Conservation (phyloP, 2,329 filamentous ascomycete species). For the Mollisiaceae sp. region DNA sequence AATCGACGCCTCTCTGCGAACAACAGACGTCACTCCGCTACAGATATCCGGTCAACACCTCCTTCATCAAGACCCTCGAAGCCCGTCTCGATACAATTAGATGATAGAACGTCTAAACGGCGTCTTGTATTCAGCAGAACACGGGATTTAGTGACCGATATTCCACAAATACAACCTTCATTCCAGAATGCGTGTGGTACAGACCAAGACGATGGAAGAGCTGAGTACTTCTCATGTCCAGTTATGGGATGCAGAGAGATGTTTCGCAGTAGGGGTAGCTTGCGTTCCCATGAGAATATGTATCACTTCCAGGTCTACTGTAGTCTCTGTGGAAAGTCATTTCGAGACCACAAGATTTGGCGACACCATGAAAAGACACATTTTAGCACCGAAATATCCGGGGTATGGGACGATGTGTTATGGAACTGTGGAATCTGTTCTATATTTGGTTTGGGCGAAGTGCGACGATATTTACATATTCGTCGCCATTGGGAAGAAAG, state of each 20-base stretch:
- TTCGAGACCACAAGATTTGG: background rate
- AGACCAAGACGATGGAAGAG: background rate
- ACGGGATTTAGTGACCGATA: no score
- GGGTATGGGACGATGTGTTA: background rate
- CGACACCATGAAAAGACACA: background rate
- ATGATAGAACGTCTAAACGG: no score
- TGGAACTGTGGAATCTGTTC: constrained; percentile 9
- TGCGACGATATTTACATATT: background rate
- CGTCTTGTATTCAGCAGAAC: no score
- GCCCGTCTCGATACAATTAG: no score
- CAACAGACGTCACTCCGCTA: background rate
- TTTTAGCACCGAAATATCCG: background rate
- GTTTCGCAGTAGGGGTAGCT: background rate
- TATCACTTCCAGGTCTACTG: background rate
- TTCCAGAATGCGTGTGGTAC: background rate
- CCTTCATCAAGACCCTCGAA: no score
- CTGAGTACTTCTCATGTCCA: background rate
- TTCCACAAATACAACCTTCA: background rate
- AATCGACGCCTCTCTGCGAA: background rate
- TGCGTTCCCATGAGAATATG: background rate
- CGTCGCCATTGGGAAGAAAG: constrained; percentile 8
- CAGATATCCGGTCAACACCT: background rate
- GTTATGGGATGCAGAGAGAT: background rate
- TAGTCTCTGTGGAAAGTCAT: background rate
- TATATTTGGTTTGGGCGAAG: constrained; percentile 4